Evolutionary conservation across 139 green algal genomes (phyloP).

Genomic region (Chlamydomonas sp.): DNA sequence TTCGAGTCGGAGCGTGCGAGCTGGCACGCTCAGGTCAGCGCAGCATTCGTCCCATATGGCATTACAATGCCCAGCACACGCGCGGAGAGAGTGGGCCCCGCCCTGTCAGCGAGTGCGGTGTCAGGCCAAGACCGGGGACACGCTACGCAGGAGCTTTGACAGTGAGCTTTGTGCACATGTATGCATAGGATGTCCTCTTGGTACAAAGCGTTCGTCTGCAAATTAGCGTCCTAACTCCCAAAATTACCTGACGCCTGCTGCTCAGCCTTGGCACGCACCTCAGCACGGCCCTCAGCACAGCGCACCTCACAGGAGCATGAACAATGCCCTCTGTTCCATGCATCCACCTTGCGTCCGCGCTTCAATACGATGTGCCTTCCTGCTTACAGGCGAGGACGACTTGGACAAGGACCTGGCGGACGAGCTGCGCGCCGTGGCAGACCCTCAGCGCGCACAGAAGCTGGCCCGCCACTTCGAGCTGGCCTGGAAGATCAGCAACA

Average conservation of each 20-base stretch:
- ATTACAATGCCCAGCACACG: too few species aligned
- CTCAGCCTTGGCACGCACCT: too few species aligned
- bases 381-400: constrained; percentile 38
- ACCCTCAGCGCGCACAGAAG: constrained; percentile 34
- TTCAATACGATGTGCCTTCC: background rate
- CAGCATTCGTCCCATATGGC: too few species aligned
- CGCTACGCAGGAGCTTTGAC: constrained; percentile 17
- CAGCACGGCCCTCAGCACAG: background rate
- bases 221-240: too few species aligned
- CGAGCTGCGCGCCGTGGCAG: constrained; percentile 32
- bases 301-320: background rate
- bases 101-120: background rate
- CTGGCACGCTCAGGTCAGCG: too few species aligned
- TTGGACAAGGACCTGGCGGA: constrained; percentile 41
- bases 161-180: constrained; percentile 6
- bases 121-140: constrained; percentile 26
- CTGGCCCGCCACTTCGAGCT: constrained; percentile 55
- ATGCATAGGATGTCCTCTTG: background rate
- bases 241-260: too few species aligned
- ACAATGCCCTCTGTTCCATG: too few species aligned
- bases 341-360: too few species aligned
- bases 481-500: constrained; percentile 34
- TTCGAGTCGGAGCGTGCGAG: too few species aligned
- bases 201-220: too few species aligned
- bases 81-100: too few species aligned